These are phyloP conservation scores for Nitzschia inconspicua DNA, from an alignment of 108 stramenopile genomes.

Conservation along the genomic window DNA sequence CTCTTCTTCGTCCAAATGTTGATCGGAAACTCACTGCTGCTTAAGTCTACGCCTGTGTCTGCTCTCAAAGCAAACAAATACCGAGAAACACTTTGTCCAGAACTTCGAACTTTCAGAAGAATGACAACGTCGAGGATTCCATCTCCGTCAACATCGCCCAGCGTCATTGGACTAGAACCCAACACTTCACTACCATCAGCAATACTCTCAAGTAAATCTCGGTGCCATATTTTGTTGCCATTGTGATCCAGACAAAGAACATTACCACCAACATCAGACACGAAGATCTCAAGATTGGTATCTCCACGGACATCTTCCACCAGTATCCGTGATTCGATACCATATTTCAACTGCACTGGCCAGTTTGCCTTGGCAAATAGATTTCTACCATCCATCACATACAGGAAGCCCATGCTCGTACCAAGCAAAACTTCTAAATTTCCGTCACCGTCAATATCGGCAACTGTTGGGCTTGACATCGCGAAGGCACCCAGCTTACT, in stretches of 20 bases:
- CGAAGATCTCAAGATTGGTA: constrained; percentile 75
- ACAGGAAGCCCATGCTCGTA: constrained; percentile 78
- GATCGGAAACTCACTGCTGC: constrained; percentile 46
- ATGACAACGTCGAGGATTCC: constrained; percentile 65
- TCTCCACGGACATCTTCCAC: constrained; percentile 79
- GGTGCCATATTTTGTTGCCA: constrained; percentile 70
- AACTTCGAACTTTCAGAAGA: constrained; percentile 30
- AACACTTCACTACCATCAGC: constrained; percentile 30
- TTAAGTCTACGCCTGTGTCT: constrained; percentile 55
- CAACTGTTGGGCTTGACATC: constrained; percentile 62
- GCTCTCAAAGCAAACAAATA: constrained; percentile 63
- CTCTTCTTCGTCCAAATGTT: constrained; percentile 27
- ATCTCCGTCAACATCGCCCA: constrained; percentile 78
- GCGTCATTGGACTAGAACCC: constrained; percentile 60
- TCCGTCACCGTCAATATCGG: constrained; percentile 66
- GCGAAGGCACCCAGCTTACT: constrained; percentile 77
- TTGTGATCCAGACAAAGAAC: constrained; percentile 55
- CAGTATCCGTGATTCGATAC: constrained; percentile 64
- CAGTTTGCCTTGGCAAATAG: constrained; percentile 44
- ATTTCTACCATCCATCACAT: constrained; percentile 53
- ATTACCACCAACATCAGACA: constrained; percentile 73
- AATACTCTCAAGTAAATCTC: constrained; percentile 48
- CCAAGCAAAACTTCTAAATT: constrained; percentile 65
- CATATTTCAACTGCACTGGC: constrained; percentile 65
- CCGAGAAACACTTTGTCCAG: not conserved